Percentiles rank a stretch among this genome's conserved stretches.
These are phyloP conservation scores for Exutisphaerella laricina DNA, from an alignment of 2,329 filamentous ascomycete species.

Conservation along the genomic window DNA sequence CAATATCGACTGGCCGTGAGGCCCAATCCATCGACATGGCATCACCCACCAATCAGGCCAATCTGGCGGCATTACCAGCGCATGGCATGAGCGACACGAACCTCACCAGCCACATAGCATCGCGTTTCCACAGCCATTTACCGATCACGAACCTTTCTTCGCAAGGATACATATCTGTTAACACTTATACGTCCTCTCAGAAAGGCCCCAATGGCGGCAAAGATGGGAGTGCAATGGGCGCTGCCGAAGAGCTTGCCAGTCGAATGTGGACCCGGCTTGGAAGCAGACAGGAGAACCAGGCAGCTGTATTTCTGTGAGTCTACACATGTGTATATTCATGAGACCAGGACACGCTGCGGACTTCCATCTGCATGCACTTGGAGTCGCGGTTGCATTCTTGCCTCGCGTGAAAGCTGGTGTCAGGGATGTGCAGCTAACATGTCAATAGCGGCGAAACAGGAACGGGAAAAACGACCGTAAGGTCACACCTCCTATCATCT, in stretches of 20 bases:
- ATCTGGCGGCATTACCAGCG: conserved; percentile 78
- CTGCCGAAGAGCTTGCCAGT: conserved; percentile 85
- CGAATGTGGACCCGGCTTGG: conserved; percentile 81
- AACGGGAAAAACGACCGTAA: conserved; percentile 89
- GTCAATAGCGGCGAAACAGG: conserved; percentile 79
- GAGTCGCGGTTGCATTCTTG: background rate
- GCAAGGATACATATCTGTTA: conserved; percentile 84
- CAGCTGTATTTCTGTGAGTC: conserved; percentile 83
- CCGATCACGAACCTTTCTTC: conserved; percentile 86
- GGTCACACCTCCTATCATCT: conserved; percentile 79
- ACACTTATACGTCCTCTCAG: conserved; percentile 86
- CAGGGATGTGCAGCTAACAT: conserved; percentile 14
- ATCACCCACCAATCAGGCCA: conserved; percentile 67
- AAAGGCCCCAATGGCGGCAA: conserved; percentile 87
- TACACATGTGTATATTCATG: background rate
- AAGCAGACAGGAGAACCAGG: conserved; percentile 86
- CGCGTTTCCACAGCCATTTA: conserved; percentile 84
- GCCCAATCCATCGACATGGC: conserved; percentile 28
- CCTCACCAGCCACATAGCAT: conserved; percentile 74
- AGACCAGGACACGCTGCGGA: background rate
- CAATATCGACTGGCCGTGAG: conserved; percentile 20
- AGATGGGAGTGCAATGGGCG: conserved; percentile 85
- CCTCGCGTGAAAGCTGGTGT: background rate
- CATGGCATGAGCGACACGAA: conserved; percentile 66
- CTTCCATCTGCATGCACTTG: background rate